Evolutionary conservation across 2,329 filamentous ascomycete species (phyloP).

Genomic region (Fusarium torulosum): DNA sequence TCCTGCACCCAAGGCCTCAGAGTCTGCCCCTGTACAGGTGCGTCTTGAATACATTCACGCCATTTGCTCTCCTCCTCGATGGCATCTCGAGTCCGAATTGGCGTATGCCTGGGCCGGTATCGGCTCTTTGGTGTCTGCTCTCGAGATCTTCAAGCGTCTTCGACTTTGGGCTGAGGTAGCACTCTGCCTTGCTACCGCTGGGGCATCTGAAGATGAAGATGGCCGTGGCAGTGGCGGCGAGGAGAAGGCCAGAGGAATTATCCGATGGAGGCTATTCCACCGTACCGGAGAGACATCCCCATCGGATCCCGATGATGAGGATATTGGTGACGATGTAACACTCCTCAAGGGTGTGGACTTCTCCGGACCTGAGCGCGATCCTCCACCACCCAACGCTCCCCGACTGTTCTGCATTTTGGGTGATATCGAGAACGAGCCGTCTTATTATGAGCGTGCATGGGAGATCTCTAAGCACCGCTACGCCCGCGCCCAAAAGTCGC

Average conservation of each 20-base stretch:
- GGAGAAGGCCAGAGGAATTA: constrained; percentile 81
- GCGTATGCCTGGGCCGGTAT: constrained; percentile 92
- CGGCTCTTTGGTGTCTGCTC: constrained; percentile 86
- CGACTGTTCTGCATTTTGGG: constrained; percentile 93
- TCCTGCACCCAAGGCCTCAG: constrained; percentile 77
- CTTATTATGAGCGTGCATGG: constrained; percentile 89
- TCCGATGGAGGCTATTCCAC: constrained; percentile 84
- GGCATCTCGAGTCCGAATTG: constrained; percentile 94
- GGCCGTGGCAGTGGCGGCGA: constrained; percentile 72
- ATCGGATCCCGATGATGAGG: constrained; percentile 63
- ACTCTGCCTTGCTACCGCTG: constrained; percentile 80
- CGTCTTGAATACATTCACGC: constrained; percentile 87
- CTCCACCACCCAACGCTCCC: constrained; percentile 84
- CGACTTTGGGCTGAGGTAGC: constrained; percentile 96
- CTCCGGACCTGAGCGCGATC: constrained; percentile 73
- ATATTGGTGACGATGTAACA: constrained; percentile 64
- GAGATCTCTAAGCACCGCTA: constrained; percentile 83
- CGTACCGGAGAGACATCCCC: constrained; percentile 60
- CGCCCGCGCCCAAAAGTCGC: constrained; percentile 85
- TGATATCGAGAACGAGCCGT: constrained; percentile 81
- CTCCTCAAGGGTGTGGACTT: constrained; percentile 67
- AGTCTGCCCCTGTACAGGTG: constrained; percentile 82
- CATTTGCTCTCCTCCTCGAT: constrained; percentile 85
- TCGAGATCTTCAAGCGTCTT: constrained; percentile 95
- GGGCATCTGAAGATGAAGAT: constrained; percentile 68